These are phyloP conservation scores for Suillus paluster DNA, from an alignment of 768 basidiomycete genomes.

Conservation along the genomic window DNA sequence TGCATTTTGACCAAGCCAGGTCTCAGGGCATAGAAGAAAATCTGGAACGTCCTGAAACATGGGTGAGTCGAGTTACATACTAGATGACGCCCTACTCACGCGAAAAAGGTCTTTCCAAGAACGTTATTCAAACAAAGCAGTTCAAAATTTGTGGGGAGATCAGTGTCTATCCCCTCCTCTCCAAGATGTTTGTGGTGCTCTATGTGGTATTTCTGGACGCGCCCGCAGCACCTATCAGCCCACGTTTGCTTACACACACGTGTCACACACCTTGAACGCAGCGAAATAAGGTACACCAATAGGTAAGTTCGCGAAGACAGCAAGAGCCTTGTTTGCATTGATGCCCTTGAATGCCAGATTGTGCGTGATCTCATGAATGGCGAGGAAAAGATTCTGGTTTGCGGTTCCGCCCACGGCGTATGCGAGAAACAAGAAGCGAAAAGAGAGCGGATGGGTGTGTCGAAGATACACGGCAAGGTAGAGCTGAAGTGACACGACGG, in stretches of 20 bases:
- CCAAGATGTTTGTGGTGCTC: constrained; percentile 97
- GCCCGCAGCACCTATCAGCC: constrained; percentile 12
- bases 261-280: constrained; percentile 79
- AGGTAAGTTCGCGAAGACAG: constrained; percentile 90
- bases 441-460: constrained; percentile 68
- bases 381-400: constrained; percentile 97
- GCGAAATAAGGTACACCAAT: constrained; percentile 96
- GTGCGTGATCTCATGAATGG: constrained; percentile 98
- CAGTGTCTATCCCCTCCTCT: constrained; percentile 95
- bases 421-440: constrained; percentile 73
- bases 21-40: constrained; percentile 96
- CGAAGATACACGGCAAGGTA: constrained; percentile 65
- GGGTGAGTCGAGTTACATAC: constrained; percentile 13
- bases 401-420: constrained; percentile 92
- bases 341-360: constrained; percentile 92
- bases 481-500: constrained; percentile 82
- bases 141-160: constrained; percentile 88
- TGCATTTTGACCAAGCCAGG: constrained; percentile 92
- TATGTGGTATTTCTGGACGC: constrained; percentile 79
- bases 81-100: constrained; percentile 54
- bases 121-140: constrained; percentile 91
- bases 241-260: background rate
- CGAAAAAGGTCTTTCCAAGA: constrained; percentile 97
- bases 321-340: constrained; percentile 81
- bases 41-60: constrained; percentile 86